Evolutionary conservation across 2,329 filamentous ascomycete genomes (phyloP).

Genomic region (Herpotrichia juniperi): DNA sequence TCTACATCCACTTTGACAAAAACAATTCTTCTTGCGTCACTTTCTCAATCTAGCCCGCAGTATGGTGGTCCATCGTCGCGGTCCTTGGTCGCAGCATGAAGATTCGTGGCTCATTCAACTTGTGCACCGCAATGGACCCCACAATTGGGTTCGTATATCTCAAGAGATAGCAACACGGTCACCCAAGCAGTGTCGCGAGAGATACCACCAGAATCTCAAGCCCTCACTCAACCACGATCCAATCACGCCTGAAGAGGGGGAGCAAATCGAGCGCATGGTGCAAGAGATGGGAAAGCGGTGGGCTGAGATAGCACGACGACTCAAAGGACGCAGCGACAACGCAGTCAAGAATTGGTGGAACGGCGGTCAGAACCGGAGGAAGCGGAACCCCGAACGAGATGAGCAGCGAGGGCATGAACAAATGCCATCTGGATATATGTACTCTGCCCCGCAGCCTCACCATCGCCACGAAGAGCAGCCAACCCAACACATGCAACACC

Average conservation of each 20-base stretch:
- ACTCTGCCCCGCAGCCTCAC: conserved; percentile 21
- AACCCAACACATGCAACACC: conserved; percentile 14
- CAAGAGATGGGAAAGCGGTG: conserved; percentile 81
- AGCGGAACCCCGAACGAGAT: conserved; percentile 47
- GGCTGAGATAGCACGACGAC: conserved; percentile 86
- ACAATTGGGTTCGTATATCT: conserved; percentile 92
- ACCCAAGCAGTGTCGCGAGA: conserved; percentile 93
- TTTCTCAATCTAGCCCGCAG: conserved; percentile 10
- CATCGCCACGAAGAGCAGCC: conserved; percentile 30
- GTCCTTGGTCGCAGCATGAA: conserved; percentile 82
- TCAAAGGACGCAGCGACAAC: conserved; percentile 89
- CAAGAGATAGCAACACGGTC: conserved; percentile 76
- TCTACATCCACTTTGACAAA: no score
- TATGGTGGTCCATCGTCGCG: conserved; percentile 68
- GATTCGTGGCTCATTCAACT: conserved; percentile 73
- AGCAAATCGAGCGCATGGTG: conserved; percentile 78
- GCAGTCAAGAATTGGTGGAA: conserved; percentile 99
- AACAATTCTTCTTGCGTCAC: background rate
- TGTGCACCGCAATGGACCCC: conserved; percentile 72
- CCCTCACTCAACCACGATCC: conserved; percentile 80
- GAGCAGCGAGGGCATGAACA: conserved; percentile 33
- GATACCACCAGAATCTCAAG: conserved; percentile 92
- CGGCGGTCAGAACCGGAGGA: conserved; percentile 82
- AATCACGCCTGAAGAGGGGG: conserved; percentile 77
- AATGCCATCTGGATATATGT: conserved; percentile 37